A percentile compares a stretch with the other conserved stretches of the same genome.
Conservation (phyloP, 2,329 filamentous ascomycete species). For the Trichoderma atrobrunneum region DNA sequence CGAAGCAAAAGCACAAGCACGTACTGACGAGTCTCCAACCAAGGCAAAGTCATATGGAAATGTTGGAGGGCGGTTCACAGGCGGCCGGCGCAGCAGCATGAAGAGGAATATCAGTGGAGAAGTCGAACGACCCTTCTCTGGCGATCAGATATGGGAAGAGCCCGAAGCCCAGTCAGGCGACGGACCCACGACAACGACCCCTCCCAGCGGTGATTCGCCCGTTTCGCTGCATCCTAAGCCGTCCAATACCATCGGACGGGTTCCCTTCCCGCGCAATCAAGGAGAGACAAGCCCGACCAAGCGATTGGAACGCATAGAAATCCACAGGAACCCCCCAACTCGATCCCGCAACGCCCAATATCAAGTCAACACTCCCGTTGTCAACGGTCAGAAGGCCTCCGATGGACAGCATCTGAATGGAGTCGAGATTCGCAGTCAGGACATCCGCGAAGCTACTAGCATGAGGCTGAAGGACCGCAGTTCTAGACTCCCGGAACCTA, state of each 20-base stretch:
- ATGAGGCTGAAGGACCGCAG: slow-evolving; percentile 86
- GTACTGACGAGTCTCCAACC: slow-evolving; percentile 20
- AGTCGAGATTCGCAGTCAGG: slow-evolving; percentile 78
- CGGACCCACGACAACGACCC: slow-evolving; percentile 5
- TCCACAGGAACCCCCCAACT: slow-evolving; percentile 77
- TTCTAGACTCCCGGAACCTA: slow-evolving; percentile 80
- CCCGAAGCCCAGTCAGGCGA: slow-evolving; percentile 49
- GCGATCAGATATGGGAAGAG: slow-evolving; percentile 87
- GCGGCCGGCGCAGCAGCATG: slow-evolving; percentile 61
- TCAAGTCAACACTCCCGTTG: slow-evolving; percentile 58
- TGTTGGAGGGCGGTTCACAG: slow-evolving; percentile 36
- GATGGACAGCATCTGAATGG: slow-evolving; percentile 67
- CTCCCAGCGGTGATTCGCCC: slow-evolving; percentile 32
- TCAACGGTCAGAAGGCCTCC: slow-evolving; percentile 32
- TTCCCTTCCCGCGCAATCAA: slow-evolving; percentile 38
- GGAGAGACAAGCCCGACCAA: slow-evolving; percentile 35
- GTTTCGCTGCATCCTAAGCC: slow-evolving; percentile 35
- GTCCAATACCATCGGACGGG: slow-evolving; percentile 32
- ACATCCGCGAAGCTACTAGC: slow-evolving; percentile 86
- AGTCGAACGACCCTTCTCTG: slow-evolving; percentile 63
- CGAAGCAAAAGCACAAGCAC: slow-evolving; percentile 25
- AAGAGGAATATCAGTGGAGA: slow-evolving; percentile 71
- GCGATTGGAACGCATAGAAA: slow-evolving; percentile 60
- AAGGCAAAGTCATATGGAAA: slow-evolving; percentile 42
- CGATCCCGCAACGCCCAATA: slow-evolving; percentile 82